Base-by-base conservation (phyloP, 805 yeast genomes). In the Saccharomycopsis fermentans region DNA sequence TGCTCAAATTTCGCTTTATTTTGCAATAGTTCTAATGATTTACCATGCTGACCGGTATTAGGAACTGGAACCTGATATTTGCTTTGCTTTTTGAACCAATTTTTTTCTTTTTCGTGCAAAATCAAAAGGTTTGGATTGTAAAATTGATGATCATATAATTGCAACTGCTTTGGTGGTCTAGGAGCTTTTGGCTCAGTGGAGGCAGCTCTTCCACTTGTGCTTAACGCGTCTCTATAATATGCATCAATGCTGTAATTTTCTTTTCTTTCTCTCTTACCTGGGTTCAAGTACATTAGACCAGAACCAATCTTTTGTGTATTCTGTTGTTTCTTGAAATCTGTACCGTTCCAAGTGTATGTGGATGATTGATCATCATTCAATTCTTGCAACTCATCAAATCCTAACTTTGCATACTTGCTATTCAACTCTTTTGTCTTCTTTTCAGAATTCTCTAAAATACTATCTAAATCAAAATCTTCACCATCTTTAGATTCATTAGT, bases 291-390 rank as follows among this genome's bases (percentile, higher is more conserved):
- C 24, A 78, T 77, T 59, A 82, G 80, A 60, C 77, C 78, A 21
- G 62, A 59, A 12, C 81, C 74, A 43, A 78, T 73, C 12, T 77
- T 76, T 32, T 77, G 71, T n/a, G 74, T 71, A 2, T 73, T 70
- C 50, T 74, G 77, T 65, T 84, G 84, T 72, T 83, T 83, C 70
- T 84, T 84, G 73, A 86, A 87, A 66, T 85, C 86, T 63, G 86
- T 83, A 54, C 96, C 96, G 69, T 87, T 84, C 96, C 96, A 87
- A 70, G 87, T 92, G 70, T 87, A 87, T 14, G 89, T 91, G 2
- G 85, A 81, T 3, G 80, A 75, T 14, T 52, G 40, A 61, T 82
- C 87, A 58, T 84, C 80, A 32, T 87, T 75, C 4, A 55, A 32
- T 67, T 84, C 85, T 66, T 87, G 94, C 62, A 87, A 73, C 59